Conservation (phyloP, 306 rosid species). For the Quercus ilex region DNA sequence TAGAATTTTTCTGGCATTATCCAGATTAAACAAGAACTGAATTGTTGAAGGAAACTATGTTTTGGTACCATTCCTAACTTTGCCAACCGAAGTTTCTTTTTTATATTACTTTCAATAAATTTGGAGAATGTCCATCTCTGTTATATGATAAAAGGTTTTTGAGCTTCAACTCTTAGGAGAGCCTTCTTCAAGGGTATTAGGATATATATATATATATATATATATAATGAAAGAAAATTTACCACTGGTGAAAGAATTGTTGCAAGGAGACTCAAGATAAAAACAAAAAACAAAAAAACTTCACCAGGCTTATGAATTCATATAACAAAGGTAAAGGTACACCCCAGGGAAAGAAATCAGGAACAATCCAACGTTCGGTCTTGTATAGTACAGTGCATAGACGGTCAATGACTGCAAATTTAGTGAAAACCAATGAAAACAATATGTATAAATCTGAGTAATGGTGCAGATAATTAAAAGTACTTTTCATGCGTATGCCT, state of each 20-base stretch:
- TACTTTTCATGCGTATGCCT: neutral
- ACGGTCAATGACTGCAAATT: constrained; percentile 36
- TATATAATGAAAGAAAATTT: too few relatives aligned
- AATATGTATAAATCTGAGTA: neutral
- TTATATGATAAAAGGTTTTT: neutral
- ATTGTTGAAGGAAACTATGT: constrained; percentile 45
- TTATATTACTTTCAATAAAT: constrained; percentile 55
- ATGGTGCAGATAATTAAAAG: neutral
- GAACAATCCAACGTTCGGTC: constrained; percentile 51
- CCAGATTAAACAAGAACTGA: constrained; percentile 8
- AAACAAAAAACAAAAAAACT: too few relatives aligned
- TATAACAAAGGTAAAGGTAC: constrained; percentile 39
- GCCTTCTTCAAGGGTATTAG: too few relatives aligned
- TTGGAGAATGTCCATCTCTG: constrained; percentile 58
- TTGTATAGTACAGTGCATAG: constrained; percentile 59
- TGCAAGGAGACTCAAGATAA: too few relatives aligned
- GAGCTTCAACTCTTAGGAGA: neutral
- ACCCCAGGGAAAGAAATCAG: constrained; percentile 72
- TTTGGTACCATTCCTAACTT: constrained; percentile 69
- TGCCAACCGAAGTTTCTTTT: constrained; percentile 32
- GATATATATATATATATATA: too few relatives aligned
- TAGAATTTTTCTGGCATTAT: constrained; percentile 48
- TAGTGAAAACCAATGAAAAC: neutral
- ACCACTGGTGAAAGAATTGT: too few relatives aligned
- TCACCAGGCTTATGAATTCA: neutral